Conservation (phyloP, 352 stramenopile species). For the Albugo laibachii region DNA sequence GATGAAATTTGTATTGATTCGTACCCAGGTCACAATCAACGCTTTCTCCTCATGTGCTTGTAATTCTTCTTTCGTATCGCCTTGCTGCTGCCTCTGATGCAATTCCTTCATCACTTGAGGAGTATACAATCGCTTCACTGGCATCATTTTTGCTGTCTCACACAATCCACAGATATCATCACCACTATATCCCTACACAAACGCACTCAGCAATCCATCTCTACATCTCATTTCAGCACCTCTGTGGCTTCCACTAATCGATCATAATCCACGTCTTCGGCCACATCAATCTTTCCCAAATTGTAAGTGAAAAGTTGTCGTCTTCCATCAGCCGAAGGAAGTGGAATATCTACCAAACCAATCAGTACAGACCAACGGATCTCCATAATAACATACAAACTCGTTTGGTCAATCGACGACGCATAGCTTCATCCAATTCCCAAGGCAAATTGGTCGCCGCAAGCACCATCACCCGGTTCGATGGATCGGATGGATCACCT, state of each 20-base stretch:
- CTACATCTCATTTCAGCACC: conserved; percentile 6
- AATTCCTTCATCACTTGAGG: conserved; percentile 24
- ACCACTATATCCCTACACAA: conserved; percentile 14
- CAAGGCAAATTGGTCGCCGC: conserved; percentile 93
- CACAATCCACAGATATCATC: conserved; percentile 25
- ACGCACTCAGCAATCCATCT: neutral
- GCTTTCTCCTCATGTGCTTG: conserved; percentile 34
- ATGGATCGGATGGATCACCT: conserved; percentile 14
- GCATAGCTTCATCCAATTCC: conserved; percentile 92
- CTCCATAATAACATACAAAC: conserved; percentile 42
- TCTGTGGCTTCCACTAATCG: conserved; percentile 46
- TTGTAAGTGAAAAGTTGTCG: conserved; percentile 62
- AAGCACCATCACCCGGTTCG: conserved; percentile 78
- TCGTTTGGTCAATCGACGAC: conserved; percentile 88
- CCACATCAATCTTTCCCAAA: conserved; percentile 51
- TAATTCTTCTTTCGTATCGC: conserved; percentile 26
- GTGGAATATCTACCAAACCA: conserved; percentile 18
- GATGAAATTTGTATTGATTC: neutral
- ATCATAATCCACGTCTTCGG: conserved; percentile 55
- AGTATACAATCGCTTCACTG: conserved; percentile 21
- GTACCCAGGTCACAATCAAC: conserved; percentile 22
- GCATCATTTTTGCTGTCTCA: conserved; percentile 29
- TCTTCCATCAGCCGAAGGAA: conserved; percentile 19
- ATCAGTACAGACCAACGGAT: conserved; percentile 14
- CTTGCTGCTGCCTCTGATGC: conserved; percentile 30